phyloP scores from a whole-genome alignment of 1,139 yeast genomes.

The Suhomyces guaymorum region DNA sequence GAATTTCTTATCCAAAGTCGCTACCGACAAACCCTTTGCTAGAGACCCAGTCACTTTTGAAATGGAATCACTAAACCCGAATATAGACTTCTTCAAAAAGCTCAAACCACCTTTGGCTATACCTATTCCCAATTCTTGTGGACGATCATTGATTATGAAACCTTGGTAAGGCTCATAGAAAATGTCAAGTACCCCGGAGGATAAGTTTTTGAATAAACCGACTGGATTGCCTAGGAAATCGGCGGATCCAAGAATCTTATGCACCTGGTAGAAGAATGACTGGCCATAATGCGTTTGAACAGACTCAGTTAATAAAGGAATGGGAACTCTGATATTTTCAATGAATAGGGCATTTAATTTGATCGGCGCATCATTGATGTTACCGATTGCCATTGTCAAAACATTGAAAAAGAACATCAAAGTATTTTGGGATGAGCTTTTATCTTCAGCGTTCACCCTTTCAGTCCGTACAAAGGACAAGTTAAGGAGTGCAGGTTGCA shows the following conservation, averaged over 20 bases:
- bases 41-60: constrained; percentile 91
- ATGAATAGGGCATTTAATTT: constrained; percentile 81
- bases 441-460: constrained; percentile 61
- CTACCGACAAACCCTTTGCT: constrained; percentile 91
- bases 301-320: constrained; percentile 70
- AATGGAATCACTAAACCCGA: constrained; percentile 91
- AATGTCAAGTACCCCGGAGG: constrained; percentile 94
- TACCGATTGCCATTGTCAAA: constrained; percentile 95
- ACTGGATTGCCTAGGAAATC: constrained; percentile 97
- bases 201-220: constrained; percentile 86
- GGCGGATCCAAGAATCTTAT: constrained; percentile 93
- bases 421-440: constrained; percentile 61
- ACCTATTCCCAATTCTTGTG: constrained; percentile 93
- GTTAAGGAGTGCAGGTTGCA: constrained; percentile 89
- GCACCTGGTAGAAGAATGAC: constrained; percentile 87
- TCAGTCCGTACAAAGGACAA: constrained; percentile 92
- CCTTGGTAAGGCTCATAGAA: constrained; percentile 98
- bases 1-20: constrained; percentile 81
- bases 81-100: constrained; percentile 90
- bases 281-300: constrained; percentile 88
- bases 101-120: constrained; percentile 94
- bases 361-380: constrained; percentile 95
- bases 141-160: constrained; percentile 87
- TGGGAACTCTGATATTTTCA: constrained; percentile 86
- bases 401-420: constrained; percentile 78